Conservation (phyloP, 768 basidiomycete genomes). For the Imleria badia region DNA sequence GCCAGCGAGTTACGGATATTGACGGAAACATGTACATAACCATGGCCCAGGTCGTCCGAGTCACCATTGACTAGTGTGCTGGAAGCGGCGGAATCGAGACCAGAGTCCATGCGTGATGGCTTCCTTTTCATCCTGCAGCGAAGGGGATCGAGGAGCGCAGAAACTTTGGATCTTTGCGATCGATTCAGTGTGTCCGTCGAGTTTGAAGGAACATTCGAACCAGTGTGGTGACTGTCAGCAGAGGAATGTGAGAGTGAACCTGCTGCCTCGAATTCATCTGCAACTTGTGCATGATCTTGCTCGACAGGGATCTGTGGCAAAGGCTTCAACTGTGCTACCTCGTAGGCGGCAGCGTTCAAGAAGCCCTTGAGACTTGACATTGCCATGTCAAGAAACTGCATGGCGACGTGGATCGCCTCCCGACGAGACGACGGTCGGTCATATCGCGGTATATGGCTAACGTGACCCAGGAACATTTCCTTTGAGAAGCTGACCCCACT, state of each 20-base stretch:
- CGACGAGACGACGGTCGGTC: neutral
- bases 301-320: slow-evolving; percentile 24
- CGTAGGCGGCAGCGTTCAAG: slow-evolving; percentile 30
- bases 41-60: slow-evolving; percentile 9
- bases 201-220: neutral
- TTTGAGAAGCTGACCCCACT: slow-evolving; percentile 21
- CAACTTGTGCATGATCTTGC: neutral
- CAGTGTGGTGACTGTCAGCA: neutral
- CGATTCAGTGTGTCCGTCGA: slow-evolving; percentile 2
- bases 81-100: slow-evolving; percentile 11
- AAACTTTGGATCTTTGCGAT: slow-evolving; percentile 10
- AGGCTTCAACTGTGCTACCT: slow-evolving; percentile 29
- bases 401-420: slow-evolving; percentile 14
- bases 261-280: slow-evolving; percentile 1
- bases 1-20: slow-evolving; percentile 29
- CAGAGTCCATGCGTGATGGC: slow-evolving; percentile 4
- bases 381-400: slow-evolving; percentile 32
- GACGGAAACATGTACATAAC: slow-evolving; percentile 26
- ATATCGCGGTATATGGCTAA: slow-evolving; percentile 9
- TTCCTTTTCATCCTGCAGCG: slow-evolving; percentile 5
- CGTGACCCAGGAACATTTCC: slow-evolving; percentile 23
- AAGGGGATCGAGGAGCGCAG: slow-evolving; percentile 19
- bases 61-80: slow-evolving; percentile 22
- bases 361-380: slow-evolving; percentile 34
- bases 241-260: slow-evolving; percentile 6